Evolutionary conservation across 2,329 filamentous ascomycete species (phyloP).

Genomic region (Aspergillus persii): DNA sequence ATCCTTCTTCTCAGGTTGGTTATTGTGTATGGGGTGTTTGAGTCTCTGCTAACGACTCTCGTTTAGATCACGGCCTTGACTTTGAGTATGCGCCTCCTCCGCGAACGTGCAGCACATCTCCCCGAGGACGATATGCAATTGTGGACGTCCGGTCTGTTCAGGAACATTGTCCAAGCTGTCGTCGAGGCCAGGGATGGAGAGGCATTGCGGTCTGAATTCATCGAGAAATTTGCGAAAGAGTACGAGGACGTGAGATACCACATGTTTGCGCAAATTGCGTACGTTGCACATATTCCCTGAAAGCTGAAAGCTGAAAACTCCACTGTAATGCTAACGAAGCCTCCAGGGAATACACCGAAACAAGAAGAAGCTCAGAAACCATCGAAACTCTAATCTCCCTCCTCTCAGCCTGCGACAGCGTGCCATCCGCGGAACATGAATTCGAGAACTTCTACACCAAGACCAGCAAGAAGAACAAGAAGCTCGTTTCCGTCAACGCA

Average conservation of each 20-base stretch:
- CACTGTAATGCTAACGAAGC: background rate
- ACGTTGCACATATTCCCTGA: slow-evolving; percentile 37
- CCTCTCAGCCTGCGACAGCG: slow-evolving; percentile 59
- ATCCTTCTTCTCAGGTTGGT: slow-evolving; percentile 54
- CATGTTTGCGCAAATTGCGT: slow-evolving; percentile 73
- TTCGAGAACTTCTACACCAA: slow-evolving; percentile 39
- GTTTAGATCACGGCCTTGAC: slow-evolving; percentile 66
- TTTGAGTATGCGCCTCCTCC: slow-evolving; percentile 78
- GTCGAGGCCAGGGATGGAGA: slow-evolving; percentile 58
- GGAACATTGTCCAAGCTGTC: slow-evolving; percentile 61
- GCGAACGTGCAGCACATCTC: slow-evolving; percentile 68
- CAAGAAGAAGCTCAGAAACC: slow-evolving; percentile 24
- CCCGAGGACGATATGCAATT: slow-evolving; percentile 61
- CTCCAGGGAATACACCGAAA: slow-evolving; percentile 34
- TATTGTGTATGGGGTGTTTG: background rate
- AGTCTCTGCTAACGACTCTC: slow-evolving; percentile 17
- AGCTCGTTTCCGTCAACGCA: slow-evolving; percentile 63
- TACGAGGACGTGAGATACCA: slow-evolving; percentile 84
- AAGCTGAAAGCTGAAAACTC: background rate
- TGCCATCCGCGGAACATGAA: slow-evolving; percentile 52
- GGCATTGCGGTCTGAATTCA: slow-evolving; percentile 67
- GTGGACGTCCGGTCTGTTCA: slow-evolving; percentile 69
- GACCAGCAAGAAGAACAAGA: slow-evolving; percentile 65
- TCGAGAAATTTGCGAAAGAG: slow-evolving; percentile 72
- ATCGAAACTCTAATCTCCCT: slow-evolving; percentile 40